Percentiles rank a stretch among this genome's conserved stretches.
Evolutionary conservation across 148 eudicot species (phyloP).

Genomic region (Nyssa sinensis): DNA sequence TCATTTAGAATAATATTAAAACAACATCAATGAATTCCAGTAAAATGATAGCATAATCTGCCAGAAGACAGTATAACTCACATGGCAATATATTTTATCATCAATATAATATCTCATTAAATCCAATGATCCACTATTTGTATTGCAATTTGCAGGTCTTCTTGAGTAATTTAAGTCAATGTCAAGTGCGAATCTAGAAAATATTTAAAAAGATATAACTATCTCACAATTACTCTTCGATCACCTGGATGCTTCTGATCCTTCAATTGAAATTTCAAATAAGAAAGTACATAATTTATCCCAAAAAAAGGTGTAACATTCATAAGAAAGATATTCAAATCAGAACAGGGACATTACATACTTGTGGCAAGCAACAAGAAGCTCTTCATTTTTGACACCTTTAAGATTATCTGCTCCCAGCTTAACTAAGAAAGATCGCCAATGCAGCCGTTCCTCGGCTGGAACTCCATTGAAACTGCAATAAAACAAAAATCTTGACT

Average conservation of each 20-base stretch:
- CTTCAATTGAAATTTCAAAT: background rate
- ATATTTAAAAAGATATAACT: background rate
- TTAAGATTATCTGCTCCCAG: constrained; percentile 91
- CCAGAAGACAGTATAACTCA: too few relatives aligned
- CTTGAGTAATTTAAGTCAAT: background rate
- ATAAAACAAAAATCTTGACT: background rate
- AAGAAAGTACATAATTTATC: background rate
- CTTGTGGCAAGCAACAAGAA: constrained; percentile 98
- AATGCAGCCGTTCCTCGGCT: constrained; percentile 93
- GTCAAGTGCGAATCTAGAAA: background rate
- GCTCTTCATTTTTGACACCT: constrained; percentile 93
- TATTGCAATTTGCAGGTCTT: too few relatives aligned
- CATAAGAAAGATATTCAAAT: background rate
- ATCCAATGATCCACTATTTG: too few relatives aligned
- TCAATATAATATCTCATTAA: too few relatives aligned
- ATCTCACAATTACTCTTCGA: background rate
- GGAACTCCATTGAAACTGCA: constrained; percentile 97
- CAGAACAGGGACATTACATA: constrained; percentile 29
- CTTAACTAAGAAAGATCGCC: constrained; percentile 94
- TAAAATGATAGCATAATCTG: too few relatives aligned
- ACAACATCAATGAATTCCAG: too few relatives aligned
- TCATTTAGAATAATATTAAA: too few relatives aligned
- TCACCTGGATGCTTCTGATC: background rate
- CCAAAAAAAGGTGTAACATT: background rate
- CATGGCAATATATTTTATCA: too few relatives aligned